Conservation (phyloP, 768 basidiomycete genomes). For the Rhizopogon rudus region DNA sequence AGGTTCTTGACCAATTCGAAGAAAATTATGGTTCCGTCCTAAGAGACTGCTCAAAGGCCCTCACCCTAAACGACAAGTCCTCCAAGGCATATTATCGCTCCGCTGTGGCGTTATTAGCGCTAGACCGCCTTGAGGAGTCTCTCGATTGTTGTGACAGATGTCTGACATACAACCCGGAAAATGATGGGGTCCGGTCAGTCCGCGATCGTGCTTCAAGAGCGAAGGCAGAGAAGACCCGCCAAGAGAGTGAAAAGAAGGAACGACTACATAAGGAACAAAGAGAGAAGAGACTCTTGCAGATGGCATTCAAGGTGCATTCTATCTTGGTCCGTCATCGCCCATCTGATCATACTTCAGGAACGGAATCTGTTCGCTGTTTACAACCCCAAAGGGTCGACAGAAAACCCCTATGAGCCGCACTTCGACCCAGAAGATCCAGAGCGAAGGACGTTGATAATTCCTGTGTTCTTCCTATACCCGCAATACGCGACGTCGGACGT, state of each 20-base stretch:
- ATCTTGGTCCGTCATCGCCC: neutral
- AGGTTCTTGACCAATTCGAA: slow-evolving; percentile 23
- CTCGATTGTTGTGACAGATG: slow-evolving; percentile 77
- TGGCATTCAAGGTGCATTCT: slow-evolving; percentile 56
- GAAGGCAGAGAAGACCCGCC: slow-evolving; percentile 47
- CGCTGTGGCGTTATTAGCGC: slow-evolving; percentile 64
- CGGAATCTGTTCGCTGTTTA: slow-evolving; percentile 62
- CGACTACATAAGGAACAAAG: slow-evolving; percentile 45
- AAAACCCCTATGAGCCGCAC: slow-evolving; percentile 56
- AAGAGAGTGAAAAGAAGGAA: slow-evolving; percentile 45
- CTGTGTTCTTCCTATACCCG: slow-evolving; percentile 92
- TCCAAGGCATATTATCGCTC: slow-evolving; percentile 90
- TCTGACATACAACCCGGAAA: slow-evolving; percentile 51
- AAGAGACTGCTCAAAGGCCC: slow-evolving; percentile 74
- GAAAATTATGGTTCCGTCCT: slow-evolving; percentile 89
- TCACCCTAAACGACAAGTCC: slow-evolving; percentile 55
- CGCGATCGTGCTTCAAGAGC: slow-evolving; percentile 42
- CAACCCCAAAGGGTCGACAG: slow-evolving; percentile 43
- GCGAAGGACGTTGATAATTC: slow-evolving; percentile 62
- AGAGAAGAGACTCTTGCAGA: slow-evolving; percentile 45
- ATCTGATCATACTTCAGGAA: slow-evolving; percentile 40
- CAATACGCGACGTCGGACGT: slow-evolving; percentile 86
- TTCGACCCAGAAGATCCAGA: slow-evolving; percentile 65
- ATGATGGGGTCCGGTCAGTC: slow-evolving; percentile 46
- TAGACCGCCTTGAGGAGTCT: slow-evolving; percentile 77